Evolutionary conservation across 2,329 filamentous ascomycete genomes (phyloP).

Genomic region (Aspergillus sp.): DNA sequence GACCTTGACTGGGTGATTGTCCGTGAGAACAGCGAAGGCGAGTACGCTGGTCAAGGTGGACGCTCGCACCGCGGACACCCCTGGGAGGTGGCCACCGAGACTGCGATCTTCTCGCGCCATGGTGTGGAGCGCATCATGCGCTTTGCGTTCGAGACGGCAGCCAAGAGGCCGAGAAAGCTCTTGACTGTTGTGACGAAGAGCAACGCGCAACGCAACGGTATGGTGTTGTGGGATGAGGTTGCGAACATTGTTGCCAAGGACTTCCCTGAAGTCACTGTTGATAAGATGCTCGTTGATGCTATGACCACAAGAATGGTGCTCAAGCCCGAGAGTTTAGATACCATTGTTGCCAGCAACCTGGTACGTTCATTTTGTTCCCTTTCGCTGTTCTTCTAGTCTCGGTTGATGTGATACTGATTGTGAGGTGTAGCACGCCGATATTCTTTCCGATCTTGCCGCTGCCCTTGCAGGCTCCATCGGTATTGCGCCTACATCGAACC

Average conservation of each 20-base stretch:
- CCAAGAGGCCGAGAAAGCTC: constrained; percentile 55
- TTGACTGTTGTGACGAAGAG: constrained; percentile 66
- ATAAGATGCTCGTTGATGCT: constrained; percentile 68
- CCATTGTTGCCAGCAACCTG: constrained; percentile 64
- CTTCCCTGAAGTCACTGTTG: constrained; percentile 60
- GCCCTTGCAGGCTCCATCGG: constrained; percentile 70
- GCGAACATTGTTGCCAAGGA: constrained; percentile 55
- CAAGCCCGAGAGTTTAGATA: constrained; percentile 60
- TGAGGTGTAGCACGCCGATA: constrained; percentile 54
- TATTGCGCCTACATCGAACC: constrained; percentile 68
- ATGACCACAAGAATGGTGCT: constrained; percentile 66
- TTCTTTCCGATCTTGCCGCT: constrained; percentile 69
- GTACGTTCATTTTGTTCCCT: constrained; percentile 18
- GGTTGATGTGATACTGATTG: neutral
- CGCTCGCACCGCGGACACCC: constrained; percentile 58
- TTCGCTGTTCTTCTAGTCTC: neutral
- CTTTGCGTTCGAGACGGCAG: constrained; percentile 63
- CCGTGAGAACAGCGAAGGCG: constrained; percentile 66
- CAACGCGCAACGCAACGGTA: constrained; percentile 65
- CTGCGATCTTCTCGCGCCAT: constrained; percentile 63
- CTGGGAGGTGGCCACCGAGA: constrained; percentile 64
- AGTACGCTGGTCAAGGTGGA: constrained; percentile 66
- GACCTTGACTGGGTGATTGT: constrained; percentile 68
- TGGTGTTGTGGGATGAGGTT: constrained; percentile 69
- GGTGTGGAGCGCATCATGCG: constrained; percentile 60